Conservation (phyloP, 345 rosid genomes). For the Kernera saxatilis region DNA sequence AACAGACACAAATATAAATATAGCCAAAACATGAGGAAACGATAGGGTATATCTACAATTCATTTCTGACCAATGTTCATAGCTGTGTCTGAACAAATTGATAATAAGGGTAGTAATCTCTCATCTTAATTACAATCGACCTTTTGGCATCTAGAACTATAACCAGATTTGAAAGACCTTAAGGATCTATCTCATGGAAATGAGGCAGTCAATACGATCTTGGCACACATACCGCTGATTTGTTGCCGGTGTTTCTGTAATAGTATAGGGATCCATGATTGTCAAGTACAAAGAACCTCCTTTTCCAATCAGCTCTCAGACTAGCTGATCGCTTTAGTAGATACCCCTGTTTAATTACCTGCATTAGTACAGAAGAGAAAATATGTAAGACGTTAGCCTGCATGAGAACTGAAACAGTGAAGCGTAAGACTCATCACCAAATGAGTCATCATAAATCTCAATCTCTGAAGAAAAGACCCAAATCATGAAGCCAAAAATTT, state of each 20-base stretch:
- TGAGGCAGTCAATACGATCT: background rate
- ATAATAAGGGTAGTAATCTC: background rate
- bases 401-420: background rate
- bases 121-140: background rate
- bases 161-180: background rate
- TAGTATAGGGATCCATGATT: slow-evolving; percentile 72
- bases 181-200: background rate
- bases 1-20: background rate
- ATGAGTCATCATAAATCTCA: background rate
- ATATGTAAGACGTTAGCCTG: background rate
- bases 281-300: slow-evolving; percentile 84
- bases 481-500: background rate
- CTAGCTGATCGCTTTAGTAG: slow-evolving; percentile 68
- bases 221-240: slow-evolving; percentile 45
- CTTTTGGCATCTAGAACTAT: background rate
- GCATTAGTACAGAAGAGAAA: slow-evolving; percentile 31
- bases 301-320: slow-evolving; percentile 75
- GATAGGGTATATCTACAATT: background rate
- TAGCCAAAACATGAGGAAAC: background rate
- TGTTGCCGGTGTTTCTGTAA: slow-evolving; percentile 58
- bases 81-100: background rate
- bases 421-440: background rate
- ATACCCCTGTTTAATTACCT: slow-evolving; percentile 73
- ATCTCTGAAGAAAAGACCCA: background rate
- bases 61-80: background rate